These are phyloP conservation scores for Colletotrichum sp. DNA, from an alignment of 2,329 filamentous ascomycete species.

Conservation along the genomic window DNA sequence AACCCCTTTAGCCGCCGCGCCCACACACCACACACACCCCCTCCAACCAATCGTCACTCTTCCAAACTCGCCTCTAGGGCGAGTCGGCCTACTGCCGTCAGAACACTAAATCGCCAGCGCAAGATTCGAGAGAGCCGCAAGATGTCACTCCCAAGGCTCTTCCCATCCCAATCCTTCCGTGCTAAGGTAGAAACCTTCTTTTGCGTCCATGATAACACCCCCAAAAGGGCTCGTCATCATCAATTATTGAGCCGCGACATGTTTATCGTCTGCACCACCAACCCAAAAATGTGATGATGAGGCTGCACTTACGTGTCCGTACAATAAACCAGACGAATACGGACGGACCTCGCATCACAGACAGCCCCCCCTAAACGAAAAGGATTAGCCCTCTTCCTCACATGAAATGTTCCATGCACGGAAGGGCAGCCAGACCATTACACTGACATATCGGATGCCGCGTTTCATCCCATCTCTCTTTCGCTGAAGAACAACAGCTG, in stretches of 20 bases:
- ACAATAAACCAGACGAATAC: constrained; percentile 7
- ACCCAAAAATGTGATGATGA: neutral
- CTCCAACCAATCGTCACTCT: neutral
- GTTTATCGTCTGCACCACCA: neutral
- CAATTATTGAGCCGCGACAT: neutral
- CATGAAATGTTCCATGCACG: neutral
- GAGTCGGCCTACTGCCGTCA: neutral
- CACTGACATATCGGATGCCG: constrained; percentile 1
- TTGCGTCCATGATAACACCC: neutral
- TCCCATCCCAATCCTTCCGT: neutral
- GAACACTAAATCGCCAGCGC: neutral
- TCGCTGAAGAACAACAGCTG: neutral
- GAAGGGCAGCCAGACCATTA: neutral
- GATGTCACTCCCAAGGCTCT: neutral
- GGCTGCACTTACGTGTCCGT: neutral
- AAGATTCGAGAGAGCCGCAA: neutral
- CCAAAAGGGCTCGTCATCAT: neutral
- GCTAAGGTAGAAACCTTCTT: neutral
- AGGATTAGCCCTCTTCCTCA: neutral
- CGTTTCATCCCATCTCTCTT: constrained; percentile 9
- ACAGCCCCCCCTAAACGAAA: neutral
- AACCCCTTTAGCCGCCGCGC: neutral
- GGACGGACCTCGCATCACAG: constrained; percentile 4
- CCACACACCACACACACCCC: neutral
- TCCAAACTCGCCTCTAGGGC: neutral